A percentile compares a stretch with the other conserved stretches of the same genome.
These are phyloP conservation scores for Hypoxylon sp. DNA, from an alignment of 2,329 filamentous ascomycete genomes.

Conservation along the genomic window DNA sequence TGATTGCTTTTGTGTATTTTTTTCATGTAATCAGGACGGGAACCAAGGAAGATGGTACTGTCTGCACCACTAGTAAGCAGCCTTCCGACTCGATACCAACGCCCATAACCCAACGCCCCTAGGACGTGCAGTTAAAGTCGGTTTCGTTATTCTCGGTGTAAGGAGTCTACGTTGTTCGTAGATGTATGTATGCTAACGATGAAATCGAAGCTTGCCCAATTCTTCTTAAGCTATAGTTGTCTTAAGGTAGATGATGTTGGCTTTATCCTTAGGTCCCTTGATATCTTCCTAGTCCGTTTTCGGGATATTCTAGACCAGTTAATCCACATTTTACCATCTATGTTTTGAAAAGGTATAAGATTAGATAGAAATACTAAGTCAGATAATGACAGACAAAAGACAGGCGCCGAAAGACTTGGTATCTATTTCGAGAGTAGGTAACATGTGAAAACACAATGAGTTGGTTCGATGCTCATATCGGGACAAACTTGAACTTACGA, in stretches of 20 bases:
- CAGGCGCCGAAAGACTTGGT: not conserved
- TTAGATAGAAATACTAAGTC: not conserved
- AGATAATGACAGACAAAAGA: not conserved
- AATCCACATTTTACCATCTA: not conserved
- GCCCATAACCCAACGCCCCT: not conserved
- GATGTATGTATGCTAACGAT: not conserved
- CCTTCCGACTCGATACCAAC: not conserved
- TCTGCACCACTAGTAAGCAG: not conserved
- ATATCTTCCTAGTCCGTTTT: constrained; percentile 2
- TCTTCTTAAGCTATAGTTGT: not conserved
- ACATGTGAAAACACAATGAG: constrained; percentile 1
- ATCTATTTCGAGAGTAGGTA: constrained; percentile 10
- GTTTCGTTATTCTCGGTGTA: not conserved
- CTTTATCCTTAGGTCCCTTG: constrained; percentile 6
- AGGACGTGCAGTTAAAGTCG: not conserved
- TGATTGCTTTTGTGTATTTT: not conserved
- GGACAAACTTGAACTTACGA: not conserved
- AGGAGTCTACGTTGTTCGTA: not conserved
- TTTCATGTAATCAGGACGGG: not conserved
- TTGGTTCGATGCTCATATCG: constrained; percentile 1
- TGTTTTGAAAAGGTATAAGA: not conserved
- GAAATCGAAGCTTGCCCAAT: not conserved
- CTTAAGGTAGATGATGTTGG: not conserved
- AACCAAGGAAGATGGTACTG: not conserved
- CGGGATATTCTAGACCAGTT: constrained; percentile 5